phyloP scores from a whole-genome alignment of 2,329 filamentous ascomycete genomes.

The Phoma sp. region DNA sequence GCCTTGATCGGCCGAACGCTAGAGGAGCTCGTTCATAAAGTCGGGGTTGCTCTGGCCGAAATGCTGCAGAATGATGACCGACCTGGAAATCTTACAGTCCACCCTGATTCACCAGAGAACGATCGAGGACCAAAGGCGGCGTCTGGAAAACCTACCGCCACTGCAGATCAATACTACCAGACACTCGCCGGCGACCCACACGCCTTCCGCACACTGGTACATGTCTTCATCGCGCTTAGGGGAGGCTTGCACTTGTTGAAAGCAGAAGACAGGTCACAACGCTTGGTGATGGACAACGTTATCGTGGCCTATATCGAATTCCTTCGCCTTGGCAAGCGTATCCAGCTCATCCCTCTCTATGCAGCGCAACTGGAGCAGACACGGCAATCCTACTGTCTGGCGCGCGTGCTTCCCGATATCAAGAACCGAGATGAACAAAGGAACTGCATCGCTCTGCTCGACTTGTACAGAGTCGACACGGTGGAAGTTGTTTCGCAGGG shows the following conservation, averaged over 20 bases:
- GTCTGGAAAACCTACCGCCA: slow-evolving; percentile 26
- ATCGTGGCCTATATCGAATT: slow-evolving; percentile 83
- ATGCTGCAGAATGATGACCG: slow-evolving; percentile 41
- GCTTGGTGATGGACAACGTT: slow-evolving; percentile 70
- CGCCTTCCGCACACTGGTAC: slow-evolving; percentile 55
- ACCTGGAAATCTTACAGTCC: slow-evolving; percentile 39
- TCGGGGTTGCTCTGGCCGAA: slow-evolving; percentile 54
- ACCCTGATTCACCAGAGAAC: slow-evolving; percentile 34
- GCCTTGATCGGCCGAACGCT: slow-evolving; percentile 72
- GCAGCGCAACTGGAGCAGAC: slow-evolving; percentile 76
- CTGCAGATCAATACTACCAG: slow-evolving; percentile 37
- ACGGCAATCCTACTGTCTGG: slow-evolving; percentile 74
- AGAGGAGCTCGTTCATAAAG: slow-evolving; percentile 52
- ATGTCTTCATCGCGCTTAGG: slow-evolving; percentile 69
- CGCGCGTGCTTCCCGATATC: slow-evolving; percentile 78
- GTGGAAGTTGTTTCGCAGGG: slow-evolving; percentile 77
- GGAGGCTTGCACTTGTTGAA: slow-evolving; percentile 53
- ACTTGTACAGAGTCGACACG: slow-evolving; percentile 75
- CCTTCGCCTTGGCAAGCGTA: slow-evolving; percentile 74
- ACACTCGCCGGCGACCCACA: slow-evolving; percentile 51
- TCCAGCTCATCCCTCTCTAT: slow-evolving; percentile 85
- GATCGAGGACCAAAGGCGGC: slow-evolving; percentile 29
- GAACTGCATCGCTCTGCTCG: slow-evolving; percentile 76
- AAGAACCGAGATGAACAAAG: slow-evolving; percentile 70
- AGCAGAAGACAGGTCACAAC: slow-evolving; percentile 23